Conservation (phyloP, 83 land plant species). For the Picea engelmannii region DNA sequence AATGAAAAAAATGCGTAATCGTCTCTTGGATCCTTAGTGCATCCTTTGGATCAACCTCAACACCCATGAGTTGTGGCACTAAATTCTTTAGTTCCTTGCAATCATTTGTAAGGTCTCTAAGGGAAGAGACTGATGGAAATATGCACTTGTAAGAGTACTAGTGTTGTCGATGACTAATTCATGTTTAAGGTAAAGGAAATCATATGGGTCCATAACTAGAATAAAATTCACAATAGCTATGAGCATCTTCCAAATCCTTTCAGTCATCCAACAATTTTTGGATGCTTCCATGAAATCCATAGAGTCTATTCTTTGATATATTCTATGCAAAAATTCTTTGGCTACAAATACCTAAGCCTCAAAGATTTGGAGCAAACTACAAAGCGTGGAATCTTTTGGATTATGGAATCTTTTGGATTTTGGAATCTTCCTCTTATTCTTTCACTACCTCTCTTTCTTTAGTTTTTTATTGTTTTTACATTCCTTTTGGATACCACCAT, state of each 20-base stretch:
- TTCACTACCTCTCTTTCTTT: no score
- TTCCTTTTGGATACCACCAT: no score
- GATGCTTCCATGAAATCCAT: slow-evolving; percentile 37
- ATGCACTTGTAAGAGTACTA: slow-evolving; percentile 28
- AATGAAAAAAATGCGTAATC: slow-evolving; percentile 58
- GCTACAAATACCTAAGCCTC: slow-evolving; percentile 65
- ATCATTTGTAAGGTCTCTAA: slow-evolving; percentile 36
- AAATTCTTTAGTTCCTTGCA: slow-evolving; percentile 63
- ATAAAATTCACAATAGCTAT: slow-evolving; percentile 51
- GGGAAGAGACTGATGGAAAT: slow-evolving; percentile 59
- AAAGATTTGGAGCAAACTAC: slow-evolving; percentile 60
- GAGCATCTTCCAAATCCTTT: slow-evolving; percentile 72
- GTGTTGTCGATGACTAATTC: slow-evolving; percentile 46
- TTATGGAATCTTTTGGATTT: no score
- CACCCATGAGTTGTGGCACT: slow-evolving; percentile 67
- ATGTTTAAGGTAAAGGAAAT: slow-evolving; percentile 64
- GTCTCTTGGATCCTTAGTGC: slow-evolving; percentile 85
- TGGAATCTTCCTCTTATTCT: background rate
- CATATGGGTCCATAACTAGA: slow-evolving; percentile 68
- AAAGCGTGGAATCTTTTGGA: slow-evolving; percentile 57
- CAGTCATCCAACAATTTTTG: slow-evolving; percentile 62
- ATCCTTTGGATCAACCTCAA: slow-evolving; percentile 79
- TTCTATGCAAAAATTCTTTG: slow-evolving; percentile 31
- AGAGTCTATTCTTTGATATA: slow-evolving; percentile 33
- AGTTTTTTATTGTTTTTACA: no score